phyloP scores from a whole-genome alignment of 2,329 filamentous ascomycete genomes.

The Fusarium graminum region DNA sequence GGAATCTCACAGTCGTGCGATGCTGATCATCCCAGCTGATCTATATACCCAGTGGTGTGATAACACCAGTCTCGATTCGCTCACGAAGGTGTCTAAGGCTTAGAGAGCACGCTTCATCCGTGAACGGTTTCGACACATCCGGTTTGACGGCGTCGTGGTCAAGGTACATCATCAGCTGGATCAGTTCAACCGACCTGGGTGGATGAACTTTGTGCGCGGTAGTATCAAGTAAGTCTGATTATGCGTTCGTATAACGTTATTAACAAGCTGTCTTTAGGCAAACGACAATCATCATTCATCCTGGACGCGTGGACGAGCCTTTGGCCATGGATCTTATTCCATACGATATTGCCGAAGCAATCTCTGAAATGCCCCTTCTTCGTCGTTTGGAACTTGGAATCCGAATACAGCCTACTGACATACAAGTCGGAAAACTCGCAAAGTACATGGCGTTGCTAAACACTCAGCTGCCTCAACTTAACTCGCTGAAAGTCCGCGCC shows the following conservation, averaged over 20 bases:
- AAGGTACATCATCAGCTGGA: neutral
- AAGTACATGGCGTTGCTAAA: neutral
- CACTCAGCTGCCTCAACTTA: neutral
- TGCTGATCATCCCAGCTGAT: neutral
- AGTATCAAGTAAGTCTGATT: neutral
- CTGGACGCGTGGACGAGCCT: no score
- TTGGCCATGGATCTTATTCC: no score
- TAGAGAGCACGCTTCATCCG: neutral
- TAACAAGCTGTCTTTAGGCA: neutral
- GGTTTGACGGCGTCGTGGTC: neutral
- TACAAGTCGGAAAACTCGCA: neutral
- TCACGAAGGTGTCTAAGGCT: neutral
- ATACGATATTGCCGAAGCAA: neutral
- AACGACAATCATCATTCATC: neutral
- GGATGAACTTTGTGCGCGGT: neutral
- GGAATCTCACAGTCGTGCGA: no score
- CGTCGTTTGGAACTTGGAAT: neutral
- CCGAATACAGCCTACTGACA: neutral
- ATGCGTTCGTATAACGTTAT: neutral
- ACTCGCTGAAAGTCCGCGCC: neutral
- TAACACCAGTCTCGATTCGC: neutral
- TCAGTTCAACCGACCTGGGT: neutral
- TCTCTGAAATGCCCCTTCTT: neutral
- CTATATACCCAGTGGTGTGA: neutral
- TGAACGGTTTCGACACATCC: neutral